These are phyloP conservation scores for Blastobotrys terrestris DNA, from an alignment of 805 yeast genomes.

Conservation along the genomic window DNA sequence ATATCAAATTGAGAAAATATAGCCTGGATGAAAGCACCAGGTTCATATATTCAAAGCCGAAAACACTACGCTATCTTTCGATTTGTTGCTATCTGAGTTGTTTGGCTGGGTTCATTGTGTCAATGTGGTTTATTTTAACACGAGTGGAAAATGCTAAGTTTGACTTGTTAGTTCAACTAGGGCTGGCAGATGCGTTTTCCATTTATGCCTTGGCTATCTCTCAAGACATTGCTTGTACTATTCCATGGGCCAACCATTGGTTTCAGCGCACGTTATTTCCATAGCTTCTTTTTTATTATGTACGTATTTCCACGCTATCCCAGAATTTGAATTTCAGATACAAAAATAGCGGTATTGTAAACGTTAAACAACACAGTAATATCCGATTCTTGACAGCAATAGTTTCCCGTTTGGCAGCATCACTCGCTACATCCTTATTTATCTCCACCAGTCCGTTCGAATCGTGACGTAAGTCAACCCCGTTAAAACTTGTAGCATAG, in stretches of 20 bases:
- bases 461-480: neutral
- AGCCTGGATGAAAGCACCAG: slow-evolving; percentile 11
- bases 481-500: neutral
- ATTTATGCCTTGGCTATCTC: slow-evolving; percentile 13
- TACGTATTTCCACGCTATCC: neutral
- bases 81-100: slow-evolving; percentile 12
- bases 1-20: slow-evolving; percentile 10
- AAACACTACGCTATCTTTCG: slow-evolving; percentile 12
- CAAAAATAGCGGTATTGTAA: neutral
- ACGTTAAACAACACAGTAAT: slow-evolving; percentile 1
- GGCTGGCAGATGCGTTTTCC: slow-evolving; percentile 15
- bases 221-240: slow-evolving; percentile 12
- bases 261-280: neutral
- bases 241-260: slow-evolving; percentile 5
- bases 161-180: slow-evolving; percentile 15
- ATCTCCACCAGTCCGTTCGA: neutral
- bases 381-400: neutral
- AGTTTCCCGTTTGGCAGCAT: neutral
- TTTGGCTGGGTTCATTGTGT: slow-evolving; percentile 9
- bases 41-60: slow-evolving; percentile 9
- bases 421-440: neutral
- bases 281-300: neutral
- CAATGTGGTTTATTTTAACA: slow-evolving; percentile 10
- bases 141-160: slow-evolving; percentile 10
- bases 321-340: slow-evolving; percentile 3